phyloP scores from a whole-genome alignment of 192 early-diverging fungal species.

The Gamsiella multidivaricata region DNA sequence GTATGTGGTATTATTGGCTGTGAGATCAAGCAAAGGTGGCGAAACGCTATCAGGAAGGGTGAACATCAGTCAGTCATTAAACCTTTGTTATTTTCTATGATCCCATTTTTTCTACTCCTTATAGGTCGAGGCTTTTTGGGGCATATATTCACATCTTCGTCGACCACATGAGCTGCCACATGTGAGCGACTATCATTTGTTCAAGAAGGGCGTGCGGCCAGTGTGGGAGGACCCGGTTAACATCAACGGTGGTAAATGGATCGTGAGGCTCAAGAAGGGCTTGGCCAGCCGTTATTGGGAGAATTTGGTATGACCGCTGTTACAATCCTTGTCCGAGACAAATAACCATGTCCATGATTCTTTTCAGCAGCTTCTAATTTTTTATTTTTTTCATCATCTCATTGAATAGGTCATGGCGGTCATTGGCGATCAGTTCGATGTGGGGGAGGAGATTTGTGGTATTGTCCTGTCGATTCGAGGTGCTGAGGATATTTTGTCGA shows the following conservation, averaged over 20 bases:
- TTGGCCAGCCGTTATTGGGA: slow-evolving; percentile 94
- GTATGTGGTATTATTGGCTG: no score
- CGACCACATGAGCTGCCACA: slow-evolving; percentile 86
- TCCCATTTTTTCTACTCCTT: not conserved
- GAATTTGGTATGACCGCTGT: slow-evolving; percentile 65
- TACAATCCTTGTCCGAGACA: no score
- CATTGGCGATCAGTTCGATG: slow-evolving; percentile 91
- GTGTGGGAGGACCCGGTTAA: slow-evolving; percentile 94
- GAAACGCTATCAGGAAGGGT: no score
- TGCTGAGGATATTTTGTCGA: slow-evolving; percentile 92
- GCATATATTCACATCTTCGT: slow-evolving; percentile 79
- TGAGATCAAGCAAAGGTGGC: no score
- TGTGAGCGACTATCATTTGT: slow-evolving; percentile 92
- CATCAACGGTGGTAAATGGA: slow-evolving; percentile 95
- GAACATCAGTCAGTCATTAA: no score
- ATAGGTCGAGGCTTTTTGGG: slow-evolving; percentile 82
- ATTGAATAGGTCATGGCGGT: slow-evolving; percentile 76
- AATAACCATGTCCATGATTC: not conserved
- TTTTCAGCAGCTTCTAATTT: not conserved
- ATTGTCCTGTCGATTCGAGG: slow-evolving; percentile 92
- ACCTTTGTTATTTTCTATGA: no score
- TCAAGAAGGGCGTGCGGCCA: slow-evolving; percentile 90
- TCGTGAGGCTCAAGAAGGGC: slow-evolving; percentile 92
- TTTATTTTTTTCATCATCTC: slow-evolving; percentile 6
- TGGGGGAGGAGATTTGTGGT: slow-evolving; percentile 90